A percentile compares a stretch with the other conserved stretches of the same genome.
phyloP scores from a whole-genome alignment of 1,284 basidiomycete genomes.

The Apiotrichum gamsii region DNA sequence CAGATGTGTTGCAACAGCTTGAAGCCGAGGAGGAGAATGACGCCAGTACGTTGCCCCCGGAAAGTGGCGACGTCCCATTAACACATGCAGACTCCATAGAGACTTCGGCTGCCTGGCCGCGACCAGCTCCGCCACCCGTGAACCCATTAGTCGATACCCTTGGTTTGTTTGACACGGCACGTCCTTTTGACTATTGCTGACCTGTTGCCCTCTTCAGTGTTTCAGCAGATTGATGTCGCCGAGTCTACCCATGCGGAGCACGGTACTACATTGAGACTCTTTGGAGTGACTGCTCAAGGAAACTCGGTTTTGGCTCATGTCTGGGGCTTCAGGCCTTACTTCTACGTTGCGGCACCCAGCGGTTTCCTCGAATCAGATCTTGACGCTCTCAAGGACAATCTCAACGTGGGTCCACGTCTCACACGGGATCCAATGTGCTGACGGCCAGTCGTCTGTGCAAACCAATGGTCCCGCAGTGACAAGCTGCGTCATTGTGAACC shows the following conservation, averaged over 20 bases:
- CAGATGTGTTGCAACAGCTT: constrained; percentile 67
- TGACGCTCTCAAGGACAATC: constrained; percentile 57
- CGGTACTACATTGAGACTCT: constrained; percentile 63
- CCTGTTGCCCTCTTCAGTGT: too few species aligned
- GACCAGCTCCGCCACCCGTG: constrained; percentile 58
- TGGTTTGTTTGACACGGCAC: too few species aligned
- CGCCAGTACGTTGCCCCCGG: constrained; percentile 22
- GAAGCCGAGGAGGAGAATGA: constrained; percentile 60
- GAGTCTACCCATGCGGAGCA: constrained; percentile 57
- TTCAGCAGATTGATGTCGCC: constrained; percentile 91
- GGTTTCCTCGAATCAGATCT: constrained; percentile 69
- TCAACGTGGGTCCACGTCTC: constrained; percentile 70
- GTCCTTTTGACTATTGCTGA: too few species aligned
- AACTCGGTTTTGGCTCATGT: constrained; percentile 80
- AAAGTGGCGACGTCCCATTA: too few species aligned
- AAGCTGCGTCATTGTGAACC: constrained; percentile 59
- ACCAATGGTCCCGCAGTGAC: constrained; percentile 50
- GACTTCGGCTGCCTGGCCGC: constrained; percentile 62
- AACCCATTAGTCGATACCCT: constrained; percentile 61
- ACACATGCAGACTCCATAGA: constrained; percentile 38
- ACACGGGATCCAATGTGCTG: not conserved
- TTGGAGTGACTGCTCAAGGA: constrained; percentile 79
- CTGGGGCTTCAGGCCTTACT: constrained; percentile 79
- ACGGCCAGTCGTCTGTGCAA: constrained; percentile 25
- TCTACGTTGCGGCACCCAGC: constrained; percentile 77